Evolutionary conservation across 495 filamentous ascomycete genomes (phyloP).

Genomic region (Copromyces sp.): DNA sequence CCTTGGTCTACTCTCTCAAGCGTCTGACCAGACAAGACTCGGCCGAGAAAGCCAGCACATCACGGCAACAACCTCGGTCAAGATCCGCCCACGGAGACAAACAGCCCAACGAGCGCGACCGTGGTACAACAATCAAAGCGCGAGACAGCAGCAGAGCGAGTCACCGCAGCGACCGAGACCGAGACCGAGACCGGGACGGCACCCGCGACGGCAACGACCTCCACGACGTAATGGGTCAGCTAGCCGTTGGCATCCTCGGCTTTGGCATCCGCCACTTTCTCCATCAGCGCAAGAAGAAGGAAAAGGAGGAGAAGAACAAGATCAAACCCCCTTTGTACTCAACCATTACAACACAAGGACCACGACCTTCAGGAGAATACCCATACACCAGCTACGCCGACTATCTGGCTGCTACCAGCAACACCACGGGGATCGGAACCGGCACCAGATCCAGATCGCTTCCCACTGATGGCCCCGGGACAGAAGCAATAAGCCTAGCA

Average conservation of each 20-base stretch:
- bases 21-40: conserved; percentile 7
- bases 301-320: not conserved
- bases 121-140: not conserved
- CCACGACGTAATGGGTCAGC: conserved; percentile 16
- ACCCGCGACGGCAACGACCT: conserved; percentile 11
- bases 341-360: not conserved
- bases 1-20: conserved; percentile 16
- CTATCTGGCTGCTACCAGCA: not conserved
- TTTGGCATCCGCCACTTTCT: conserved; percentile 16
- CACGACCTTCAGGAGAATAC: not conserved
- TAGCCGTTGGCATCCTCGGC: conserved; percentile 16
- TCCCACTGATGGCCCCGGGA: not conserved
- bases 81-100: not conserved
- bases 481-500: conserved; percentile 1
- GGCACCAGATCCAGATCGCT: not conserved
- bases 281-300: conserved; percentile 4
- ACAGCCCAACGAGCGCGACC: not conserved
- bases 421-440: not conserved
- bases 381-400: not conserved
- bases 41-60: not conserved
- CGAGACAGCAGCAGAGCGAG: not conserved
- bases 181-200: not conserved
- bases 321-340: not conserved
- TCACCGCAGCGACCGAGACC: not conserved
- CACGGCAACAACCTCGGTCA: not conserved